A percentile compares a stretch with the other conserved stretches of the same genome.
Conservation (phyloP, 495 filamentous ascomycete genomes). For the Penicillium nucicola region DNA sequence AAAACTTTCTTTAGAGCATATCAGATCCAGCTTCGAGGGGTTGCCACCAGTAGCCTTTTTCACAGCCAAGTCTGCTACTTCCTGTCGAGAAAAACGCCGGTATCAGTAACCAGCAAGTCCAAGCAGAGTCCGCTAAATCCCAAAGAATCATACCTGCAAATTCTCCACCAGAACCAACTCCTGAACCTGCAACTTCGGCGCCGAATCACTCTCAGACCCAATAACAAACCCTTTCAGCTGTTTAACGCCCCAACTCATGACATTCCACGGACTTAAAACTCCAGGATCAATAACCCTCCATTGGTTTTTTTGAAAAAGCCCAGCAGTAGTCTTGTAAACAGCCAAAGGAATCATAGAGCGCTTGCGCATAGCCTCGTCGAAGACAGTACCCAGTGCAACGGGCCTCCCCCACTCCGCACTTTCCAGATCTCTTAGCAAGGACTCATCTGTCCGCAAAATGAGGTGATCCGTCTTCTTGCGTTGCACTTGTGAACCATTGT, state of each 20-base stretch:
- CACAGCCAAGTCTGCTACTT: slow-evolving; percentile 42
- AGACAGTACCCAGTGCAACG: slow-evolving; percentile 73
- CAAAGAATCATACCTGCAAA: slow-evolving; percentile 39
- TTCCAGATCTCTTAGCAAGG: slow-evolving; percentile 68
- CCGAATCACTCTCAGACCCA: slow-evolving; percentile 30
- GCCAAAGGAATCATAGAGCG: slow-evolving; percentile 66
- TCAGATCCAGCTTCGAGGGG: slow-evolving; percentile 54
- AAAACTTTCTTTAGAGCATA: slow-evolving; percentile 67
- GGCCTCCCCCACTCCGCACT: slow-evolving; percentile 78
- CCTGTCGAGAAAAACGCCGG: slow-evolving; percentile 31
- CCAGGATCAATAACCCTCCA: slow-evolving; percentile 54
- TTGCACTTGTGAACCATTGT: not conserved
- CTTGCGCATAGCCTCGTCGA: slow-evolving; percentile 69
- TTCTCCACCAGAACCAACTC: slow-evolving; percentile 53
- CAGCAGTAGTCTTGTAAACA: slow-evolving; percentile 58
- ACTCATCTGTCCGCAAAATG: slow-evolving; percentile 63
- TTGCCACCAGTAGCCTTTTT: slow-evolving; percentile 41
- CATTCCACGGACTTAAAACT: slow-evolving; percentile 51
- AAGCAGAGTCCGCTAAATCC: not conserved
- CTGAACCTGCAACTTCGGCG: slow-evolving; percentile 31
- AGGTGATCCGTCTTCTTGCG: slow-evolving; percentile 47
- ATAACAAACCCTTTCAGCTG: slow-evolving; percentile 62
- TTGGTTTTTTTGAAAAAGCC: slow-evolving; percentile 44
- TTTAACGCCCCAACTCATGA: slow-evolving; percentile 73
- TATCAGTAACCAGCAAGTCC: not conserved